Evolutionary conservation across 2,329 filamentous ascomycete genomes (phyloP), one percentile per base, ranked within the genome.

Genomic region (Monosporascus sp.): DNA sequence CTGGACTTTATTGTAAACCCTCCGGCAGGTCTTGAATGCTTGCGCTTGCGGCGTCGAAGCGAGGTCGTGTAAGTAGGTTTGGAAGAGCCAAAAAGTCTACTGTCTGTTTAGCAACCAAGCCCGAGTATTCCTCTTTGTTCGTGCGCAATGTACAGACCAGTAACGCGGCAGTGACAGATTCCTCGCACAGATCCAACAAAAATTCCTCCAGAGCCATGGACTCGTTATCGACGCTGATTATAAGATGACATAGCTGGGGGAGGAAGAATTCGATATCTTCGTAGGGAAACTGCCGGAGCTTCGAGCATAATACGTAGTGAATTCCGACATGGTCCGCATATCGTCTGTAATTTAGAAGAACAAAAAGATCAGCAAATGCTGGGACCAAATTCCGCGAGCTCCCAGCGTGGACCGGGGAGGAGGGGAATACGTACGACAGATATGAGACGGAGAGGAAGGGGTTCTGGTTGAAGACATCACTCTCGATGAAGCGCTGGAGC

Each of bases 241-340:
- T 85, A 59, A 94, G 84, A 74, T 94, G 90, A 70, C 89, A 94
- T 77, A 94, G 77, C 77, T 91, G 88, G 58, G 89, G 89, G 49
- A 94, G 81, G 78, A 93, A 94, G 84, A 94, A 94, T 74, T 94
- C 90, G 69, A 94, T 92, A 73, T 94, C 89, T 77, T 91, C 88
- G 75, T 93, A 94, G 60, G 87, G 88, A 69, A 94, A 94, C 72
- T 90, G 88, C 68, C 90, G 88, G 68, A 94, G 80, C 81, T 94
- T 94, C 65, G 87, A 88, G 78, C 90, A 93, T 58, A 94, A 83
- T 58, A 91, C 88, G 78, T 93, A 91, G 74, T 93, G 89, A 68
- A 94, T 93, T 65, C 89, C 89, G 70, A 94, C 87, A 78, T 94
- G 88, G 73, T 93, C 87, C 70, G 89, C 88, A 76, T 94, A 94